Percentiles rank a stretch among this genome's conserved stretches.
phyloP scores from a whole-genome alignment of 371 early-diverging fungal genomes.

The Funneliformis caledonium region DNA sequence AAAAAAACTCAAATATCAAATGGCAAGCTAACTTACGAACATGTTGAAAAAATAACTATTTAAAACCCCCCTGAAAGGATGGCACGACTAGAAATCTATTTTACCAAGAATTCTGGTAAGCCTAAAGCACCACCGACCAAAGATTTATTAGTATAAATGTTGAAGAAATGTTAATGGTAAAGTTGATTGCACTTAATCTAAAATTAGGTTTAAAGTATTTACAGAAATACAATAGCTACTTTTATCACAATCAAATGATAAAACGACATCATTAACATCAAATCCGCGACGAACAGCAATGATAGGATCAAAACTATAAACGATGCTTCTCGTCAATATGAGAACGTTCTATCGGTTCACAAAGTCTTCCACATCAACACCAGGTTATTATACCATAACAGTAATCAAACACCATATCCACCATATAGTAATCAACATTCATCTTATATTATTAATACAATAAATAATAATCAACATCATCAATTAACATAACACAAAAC shows the following conservation, averaged over 20 bases:
- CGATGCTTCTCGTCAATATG: slow-evolving; percentile 3
- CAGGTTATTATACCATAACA: not conserved
- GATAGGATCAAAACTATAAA: not conserved
- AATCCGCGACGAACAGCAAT: not conserved
- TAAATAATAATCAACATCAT: not conserved
- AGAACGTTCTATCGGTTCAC: not conserved
- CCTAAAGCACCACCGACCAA: not conserved
- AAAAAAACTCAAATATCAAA: slow-evolving; percentile 6
- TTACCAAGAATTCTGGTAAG: not conserved
- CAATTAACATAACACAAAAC: not conserved
- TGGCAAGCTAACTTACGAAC: slow-evolving; percentile 35
- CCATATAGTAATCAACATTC: not conserved
- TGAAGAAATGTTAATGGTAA: slow-evolving; percentile 29
- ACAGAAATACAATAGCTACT: not conserved
- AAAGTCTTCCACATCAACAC: not conserved
- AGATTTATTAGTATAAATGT: not conserved
- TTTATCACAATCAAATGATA: not conserved
- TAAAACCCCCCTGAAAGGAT: slow-evolving; percentile 28
- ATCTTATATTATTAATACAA: not conserved
- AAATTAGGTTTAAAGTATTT: not conserved
- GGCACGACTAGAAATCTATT: slow-evolving; percentile 17
- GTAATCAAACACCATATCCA: not conserved
- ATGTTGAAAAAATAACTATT: slow-evolving; percentile 26
- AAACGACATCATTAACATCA: not conserved
- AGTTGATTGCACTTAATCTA: slow-evolving; percentile 3